phyloP scores from a whole-genome alignment of 768 basidiomycete species.

The Podaxis sp. region DNA sequence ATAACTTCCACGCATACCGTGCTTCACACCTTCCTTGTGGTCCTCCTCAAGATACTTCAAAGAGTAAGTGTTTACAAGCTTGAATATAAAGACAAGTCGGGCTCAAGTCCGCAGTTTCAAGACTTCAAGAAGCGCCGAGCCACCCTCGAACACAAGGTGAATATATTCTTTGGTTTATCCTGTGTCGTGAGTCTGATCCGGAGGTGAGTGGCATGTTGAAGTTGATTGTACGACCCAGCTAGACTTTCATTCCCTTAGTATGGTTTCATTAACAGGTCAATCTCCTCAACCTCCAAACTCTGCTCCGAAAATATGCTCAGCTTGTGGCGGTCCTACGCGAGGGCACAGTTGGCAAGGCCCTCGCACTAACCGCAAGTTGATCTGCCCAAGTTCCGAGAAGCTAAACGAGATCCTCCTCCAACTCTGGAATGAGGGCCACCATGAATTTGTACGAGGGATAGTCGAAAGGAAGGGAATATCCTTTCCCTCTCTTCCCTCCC shows the following conservation, averaged over 20 bases:
- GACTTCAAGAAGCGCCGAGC: neutral
- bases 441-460: slow-evolving; percentile 1
- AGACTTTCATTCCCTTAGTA: neutral
- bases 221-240: neutral
- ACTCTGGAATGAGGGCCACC: slow-evolving; percentile 13
- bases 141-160: neutral
- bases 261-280: neutral
- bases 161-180: slow-evolving; percentile 2
- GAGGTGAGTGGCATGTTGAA: neutral
- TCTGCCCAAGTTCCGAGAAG: slow-evolving; percentile 9
- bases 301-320: neutral
- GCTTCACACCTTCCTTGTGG: neutral
- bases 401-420: slow-evolving; percentile 4
- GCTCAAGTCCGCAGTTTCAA: neutral
- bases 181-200: neutral
- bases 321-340: slow-evolving; percentile 7
- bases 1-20: neutral
- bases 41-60: slow-evolving; percentile 1
- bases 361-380: neutral
- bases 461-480: neutral
- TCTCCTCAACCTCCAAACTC: neutral
- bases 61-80: neutral
- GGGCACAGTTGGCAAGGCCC: neutral
- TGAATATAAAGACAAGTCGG: neutral
- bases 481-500: neutral